Percentiles rank a stretch among this genome's conserved stretches.
Evolutionary conservation across 2,329 filamentous ascomycete genomes (phyloP).

Genomic region (Phialemonium atrogriseum): DNA sequence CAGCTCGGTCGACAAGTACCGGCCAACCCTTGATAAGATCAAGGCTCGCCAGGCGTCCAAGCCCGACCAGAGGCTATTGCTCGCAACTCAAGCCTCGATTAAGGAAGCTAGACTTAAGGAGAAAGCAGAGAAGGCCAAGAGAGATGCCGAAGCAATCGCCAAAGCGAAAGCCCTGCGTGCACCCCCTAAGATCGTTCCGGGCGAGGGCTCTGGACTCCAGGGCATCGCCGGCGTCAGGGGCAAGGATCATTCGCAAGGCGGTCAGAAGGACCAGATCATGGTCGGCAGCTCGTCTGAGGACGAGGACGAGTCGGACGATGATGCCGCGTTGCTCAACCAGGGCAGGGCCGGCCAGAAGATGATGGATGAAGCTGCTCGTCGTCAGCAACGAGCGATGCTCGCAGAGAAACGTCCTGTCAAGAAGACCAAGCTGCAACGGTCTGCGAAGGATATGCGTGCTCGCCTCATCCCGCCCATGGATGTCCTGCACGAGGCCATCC

Average conservation of each 20-base stretch:
- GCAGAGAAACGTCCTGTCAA: slow-evolving; percentile 64
- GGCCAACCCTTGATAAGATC: slow-evolving; percentile 32
- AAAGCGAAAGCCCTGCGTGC: slow-evolving; percentile 54
- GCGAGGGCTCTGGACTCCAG: slow-evolving; percentile 71
- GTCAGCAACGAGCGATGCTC: slow-evolving; percentile 38
- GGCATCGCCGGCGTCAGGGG: slow-evolving; percentile 62
- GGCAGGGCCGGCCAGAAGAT: slow-evolving; percentile 38
- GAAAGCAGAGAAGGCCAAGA: slow-evolving; percentile 63
- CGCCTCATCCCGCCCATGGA: slow-evolving; percentile 85
- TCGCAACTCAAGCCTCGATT: slow-evolving; percentile 45
- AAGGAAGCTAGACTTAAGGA: slow-evolving; percentile 67
- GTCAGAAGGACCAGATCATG: slow-evolving; percentile 79
- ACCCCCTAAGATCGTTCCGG: slow-evolving; percentile 46
- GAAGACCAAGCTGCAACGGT: slow-evolving; percentile 72
- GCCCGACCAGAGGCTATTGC: slow-evolving; percentile 27
- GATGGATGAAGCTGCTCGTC: slow-evolving; percentile 37
- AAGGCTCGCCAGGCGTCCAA: slow-evolving; percentile 25
- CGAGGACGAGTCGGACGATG: slow-evolving; percentile 56
- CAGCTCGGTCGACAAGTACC: slow-evolving; percentile 1
- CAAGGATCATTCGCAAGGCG: slow-evolving; percentile 66
- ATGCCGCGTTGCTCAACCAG: slow-evolving; percentile 46
- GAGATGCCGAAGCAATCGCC: slow-evolving; percentile 65
- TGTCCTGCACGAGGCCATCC: slow-evolving; percentile 72
- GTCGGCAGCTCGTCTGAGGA: slow-evolving; percentile 74
- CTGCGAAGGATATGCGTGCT: slow-evolving; percentile 88